Evolutionary conservation across 1,284 basidiomycete species (phyloP).

Genomic region (Apiotrichum sp.): DNA sequence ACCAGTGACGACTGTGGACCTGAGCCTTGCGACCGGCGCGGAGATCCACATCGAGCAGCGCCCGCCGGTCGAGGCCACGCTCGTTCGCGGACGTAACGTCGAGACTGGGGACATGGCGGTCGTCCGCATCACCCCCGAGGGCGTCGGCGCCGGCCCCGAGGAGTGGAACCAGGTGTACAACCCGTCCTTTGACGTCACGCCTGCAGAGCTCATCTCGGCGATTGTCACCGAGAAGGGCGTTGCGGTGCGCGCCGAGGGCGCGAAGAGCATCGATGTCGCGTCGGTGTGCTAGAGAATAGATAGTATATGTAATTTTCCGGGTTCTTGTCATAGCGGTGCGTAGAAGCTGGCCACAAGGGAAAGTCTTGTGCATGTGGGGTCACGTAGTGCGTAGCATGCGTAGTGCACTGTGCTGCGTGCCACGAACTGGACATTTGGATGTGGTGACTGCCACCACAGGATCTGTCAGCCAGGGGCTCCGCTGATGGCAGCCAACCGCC

Average conservation of each 20-base stretch:
- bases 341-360: too few relatives aligned
- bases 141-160: slow-evolving; percentile 39
- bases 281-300: slow-evolving; percentile 26
- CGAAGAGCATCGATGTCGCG: slow-evolving; percentile 40
- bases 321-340: too few relatives aligned
- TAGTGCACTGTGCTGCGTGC: too few relatives aligned
- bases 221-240: slow-evolving; percentile 87
- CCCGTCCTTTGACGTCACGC: slow-evolving; percentile 89
- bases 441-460: too few relatives aligned
- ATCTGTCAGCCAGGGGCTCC: too few relatives aligned
- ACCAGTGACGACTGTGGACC: slow-evolving; percentile 80
- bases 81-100: slow-evolving; percentile 61
- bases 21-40: slow-evolving; percentile 66
- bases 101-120: slow-evolving; percentile 41
- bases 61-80: slow-evolving; percentile 74
- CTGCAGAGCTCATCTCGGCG: slow-evolving; percentile 60
- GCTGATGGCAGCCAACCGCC: too few relatives aligned
- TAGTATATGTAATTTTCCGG: too few relatives aligned
- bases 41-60: slow-evolving; percentile 90
- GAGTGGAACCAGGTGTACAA: slow-evolving; percentile 62
- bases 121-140: slow-evolving; percentile 46
- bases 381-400: too few relatives aligned
- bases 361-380: too few relatives aligned
- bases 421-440: too few relatives aligned
- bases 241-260: slow-evolving; percentile 52